Base-by-base conservation (phyloP, 2,329 filamentous ascomycete genomes). In the Botrytis galanthina region DNA sequence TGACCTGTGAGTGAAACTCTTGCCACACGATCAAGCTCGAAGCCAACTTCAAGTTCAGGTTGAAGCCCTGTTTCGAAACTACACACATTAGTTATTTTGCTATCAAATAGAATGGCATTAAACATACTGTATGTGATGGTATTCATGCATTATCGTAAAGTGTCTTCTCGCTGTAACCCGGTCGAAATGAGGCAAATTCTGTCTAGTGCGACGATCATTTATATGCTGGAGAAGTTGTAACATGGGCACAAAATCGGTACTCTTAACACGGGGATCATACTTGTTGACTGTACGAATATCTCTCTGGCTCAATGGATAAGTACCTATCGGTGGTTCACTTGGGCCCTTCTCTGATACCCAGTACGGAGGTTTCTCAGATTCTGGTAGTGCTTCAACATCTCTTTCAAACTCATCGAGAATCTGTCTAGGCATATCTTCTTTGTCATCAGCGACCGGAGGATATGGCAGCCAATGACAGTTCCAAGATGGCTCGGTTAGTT, bases 1-100 rank as follows among this genome's bases (percentile, higher is more conserved):
- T 79, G 78, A 6, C 79, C 78, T 57, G n/a, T 75, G 4, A 75
- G 67, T 26, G 79, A 76, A 39, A 80, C 75, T 54, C 74, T 74
- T 18, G 76, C 75, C 22, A 79, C 68, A 32, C 3, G 46, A 63
- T 51, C 42, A 42, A 71, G 18, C n/a, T 64, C 57, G 1, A 4
- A 14, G 10, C 26, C 60, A 16, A 8, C 4, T 32, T 62, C n/a
- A 42, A 66, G 46, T 32, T 63, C 60, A 5, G 12, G 9, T n/a
- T 54, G 7, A 4, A 18, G 4, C 3, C 6, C n/a, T 57, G 66
- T 37, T 16, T 69, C 66, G 37, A 57, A 69, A 69, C 66, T 69
- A 42, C 18, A 57, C 18, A 10, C 18, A 42, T 69, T 69, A 69
- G 66, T 48, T 32, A 16, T 57, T 32, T 26, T 12, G 8, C 29